These are phyloP conservation scores for Xylaria cubensis DNA, from an alignment of 495 filamentous ascomycete genomes.

Conservation along the genomic window DNA sequence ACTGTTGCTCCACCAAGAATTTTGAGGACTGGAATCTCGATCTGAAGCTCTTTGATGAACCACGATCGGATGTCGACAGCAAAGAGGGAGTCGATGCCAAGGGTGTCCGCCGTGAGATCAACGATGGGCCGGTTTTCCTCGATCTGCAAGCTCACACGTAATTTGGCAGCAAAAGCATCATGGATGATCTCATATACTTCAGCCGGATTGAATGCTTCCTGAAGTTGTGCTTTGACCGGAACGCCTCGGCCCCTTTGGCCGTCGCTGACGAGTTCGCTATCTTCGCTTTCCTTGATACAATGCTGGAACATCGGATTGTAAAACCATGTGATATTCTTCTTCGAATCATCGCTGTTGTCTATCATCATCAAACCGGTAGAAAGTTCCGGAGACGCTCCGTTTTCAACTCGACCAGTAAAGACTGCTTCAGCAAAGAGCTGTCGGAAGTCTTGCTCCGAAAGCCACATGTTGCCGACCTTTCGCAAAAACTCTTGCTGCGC, in stretches of 20 bases:
- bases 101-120: background rate
- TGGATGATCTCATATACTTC: slow-evolving; percentile 23
- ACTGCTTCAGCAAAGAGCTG: slow-evolving; percentile 35
- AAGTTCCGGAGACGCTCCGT: slow-evolving; percentile 11
- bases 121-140: background rate
- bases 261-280: background rate
- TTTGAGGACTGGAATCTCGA: slow-evolving; percentile 51
- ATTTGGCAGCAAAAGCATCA: slow-evolving; percentile 4
- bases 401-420: slow-evolving; percentile 26
- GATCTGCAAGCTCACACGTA: background rate
- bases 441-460: slow-evolving; percentile 32
- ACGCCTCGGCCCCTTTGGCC: background rate
- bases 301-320: slow-evolving; percentile 20
- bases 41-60: slow-evolving; percentile 46
- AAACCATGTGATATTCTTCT: slow-evolving; percentile 7
- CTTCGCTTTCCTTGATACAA: background rate
- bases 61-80: slow-evolving; percentile 53
- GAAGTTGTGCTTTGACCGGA: slow-evolving; percentile 12
- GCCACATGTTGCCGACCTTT: slow-evolving; percentile 33
- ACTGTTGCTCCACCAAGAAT: slow-evolving; percentile 23
- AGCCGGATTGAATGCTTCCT: slow-evolving; percentile 16
- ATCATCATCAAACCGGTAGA: slow-evolving; percentile 15
- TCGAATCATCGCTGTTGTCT: background rate
- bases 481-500: slow-evolving; percentile 34
- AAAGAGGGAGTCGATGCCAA: slow-evolving; percentile 35